A percentile compares a stretch with the other conserved stretches of the same genome.
Evolutionary conservation across 805 yeast species (phyloP).

Genomic region (Sugiyamaella mastotermitis): DNA sequence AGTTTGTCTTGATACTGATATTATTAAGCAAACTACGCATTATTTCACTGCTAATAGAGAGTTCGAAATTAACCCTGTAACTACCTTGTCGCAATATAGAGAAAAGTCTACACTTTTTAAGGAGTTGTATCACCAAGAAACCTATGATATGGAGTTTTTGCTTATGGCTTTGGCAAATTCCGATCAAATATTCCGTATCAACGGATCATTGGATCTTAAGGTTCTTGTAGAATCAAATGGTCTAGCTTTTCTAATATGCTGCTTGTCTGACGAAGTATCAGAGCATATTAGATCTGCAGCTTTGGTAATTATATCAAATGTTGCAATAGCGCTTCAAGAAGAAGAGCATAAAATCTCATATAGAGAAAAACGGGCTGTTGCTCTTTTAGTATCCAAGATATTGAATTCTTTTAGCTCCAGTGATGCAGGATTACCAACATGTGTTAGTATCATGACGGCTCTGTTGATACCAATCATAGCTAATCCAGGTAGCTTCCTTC

Average conservation of each 20-base stretch:
- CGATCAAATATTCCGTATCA: constrained; percentile 28
- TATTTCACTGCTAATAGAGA: constrained; percentile 24
- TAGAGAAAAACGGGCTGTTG: constrained; percentile 52
- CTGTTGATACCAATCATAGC: constrained; percentile 50
- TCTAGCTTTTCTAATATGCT: constrained; percentile 42
- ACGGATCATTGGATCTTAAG: constrained; percentile 44
- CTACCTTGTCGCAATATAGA: background rate
- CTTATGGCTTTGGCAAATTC: constrained; percentile 56
- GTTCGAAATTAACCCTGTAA: background rate
- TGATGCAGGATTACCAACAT: constrained; percentile 21
- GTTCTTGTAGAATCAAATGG: constrained; percentile 52
- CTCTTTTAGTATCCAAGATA: constrained; percentile 27
- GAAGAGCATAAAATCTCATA: constrained; percentile 36
- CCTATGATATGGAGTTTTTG: constrained; percentile 65
- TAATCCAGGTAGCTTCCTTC: constrained; percentile 68
- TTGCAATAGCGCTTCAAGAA: constrained; percentile 1
- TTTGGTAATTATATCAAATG: constrained; percentile 1
- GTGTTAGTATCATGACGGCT: constrained; percentile 52
- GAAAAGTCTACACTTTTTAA: constrained; percentile 4
- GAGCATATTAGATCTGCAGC: background rate
- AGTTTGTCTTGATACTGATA: constrained; percentile 44
- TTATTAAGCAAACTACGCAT: constrained; percentile 37
- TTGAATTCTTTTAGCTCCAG: constrained; percentile 17
- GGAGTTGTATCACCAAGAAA: background rate
- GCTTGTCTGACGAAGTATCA: constrained; percentile 10